Base-by-base conservation (phyloP, 169 alveolate genomes). In the Cryptosporidium sp. region DNA sequence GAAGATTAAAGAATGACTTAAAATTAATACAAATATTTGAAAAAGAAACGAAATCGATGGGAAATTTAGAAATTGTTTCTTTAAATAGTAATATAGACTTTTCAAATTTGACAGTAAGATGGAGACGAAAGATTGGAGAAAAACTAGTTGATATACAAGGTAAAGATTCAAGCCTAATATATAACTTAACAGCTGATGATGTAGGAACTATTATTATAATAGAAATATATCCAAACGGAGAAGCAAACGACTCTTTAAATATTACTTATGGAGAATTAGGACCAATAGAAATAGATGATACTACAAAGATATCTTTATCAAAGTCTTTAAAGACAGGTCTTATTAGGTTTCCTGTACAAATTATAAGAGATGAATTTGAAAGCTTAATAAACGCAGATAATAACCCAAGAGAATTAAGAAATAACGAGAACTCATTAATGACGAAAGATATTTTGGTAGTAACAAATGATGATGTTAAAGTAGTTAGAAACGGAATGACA, bases 141-240 rank as follows among this genome's bases (percentile, higher is more conserved):
- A 65, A 10, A 26, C 21, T 80, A 23, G 52, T 80, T 23, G 89
- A 80, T 31, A 62, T 80, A 16, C 69, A n/a, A 65, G 55, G 59
- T 41, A 21, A 26, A 41, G 75, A 58, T 16, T 26, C 31, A 12
- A 39, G 70, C 29, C 2, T 2, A 3, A 41, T 10, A 16, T 31
- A 61, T 12, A 18, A 80, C 29, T 39, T 80, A 21, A 80, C 89
- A 18, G 89, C 89, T 37, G 89, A 80, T 48, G 89, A 80, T 65
- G 65, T 80, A 8, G 89, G 89, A 33, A 62, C 80, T 7, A 80
- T 29, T 10, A 61, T 80, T 10, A 21, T 80, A 9, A 61, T 80
- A 23, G 80, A 80, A 29, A 65, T 80, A 26, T 23, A 26, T 26
- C 89, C 75, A 43, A 80, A 45, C 41, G 45, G 16, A 21, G 89